Base-by-base conservation (phyloP, 1,284 basidiomycete species). In the Cystobasidiaceae sp. region DNA sequence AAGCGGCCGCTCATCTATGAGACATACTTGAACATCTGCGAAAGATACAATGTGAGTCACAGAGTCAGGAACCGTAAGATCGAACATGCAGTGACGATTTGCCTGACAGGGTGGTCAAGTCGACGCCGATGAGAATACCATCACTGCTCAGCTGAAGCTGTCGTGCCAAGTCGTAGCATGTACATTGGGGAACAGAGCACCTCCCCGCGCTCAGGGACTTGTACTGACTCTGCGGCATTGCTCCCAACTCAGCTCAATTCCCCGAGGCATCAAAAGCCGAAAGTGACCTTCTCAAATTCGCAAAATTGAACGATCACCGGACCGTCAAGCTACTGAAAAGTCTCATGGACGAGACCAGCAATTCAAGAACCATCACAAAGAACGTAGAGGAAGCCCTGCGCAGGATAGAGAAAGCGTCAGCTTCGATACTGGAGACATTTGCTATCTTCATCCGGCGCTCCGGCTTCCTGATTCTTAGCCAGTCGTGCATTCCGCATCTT, bases 21-120 rank as follows among this genome's bases (percentile, higher is more conserved):
- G 59, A 77, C 82, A 68, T 92, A 84, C 75, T 67, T 93, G 17
- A 80, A 85, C 21, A 79, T 80, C 37, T 93, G 88, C 73, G 82
- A 89, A 66, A 81, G 84, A 49, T 84, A 91, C 74, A 94, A 93
- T 72, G 91, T 91, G 68, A 67, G 86, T 9, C 43, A 43, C 41
- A 13, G 25, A 19, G 2, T n/a, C 5, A 3, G 17, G 19, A 13
- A 37, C 19, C 6, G n/a, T n/a, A n/a, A n/a, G n/a, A n/a, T n/a
- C n/a, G n/a, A n/a, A n/a, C n/a, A n/a, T n/a, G n/a, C n/a, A 41
- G n/a, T n/a, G n/a, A n/a, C n/a, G n/a, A n/a, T n/a, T n/a, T n/a
- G n/a, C n/a, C n/a, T n/a, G n/a, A n/a, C 68, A 92, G 90, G 90
- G 90, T 2, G 92, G 92, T 2, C 81, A 90, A 27, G 88, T 92